phyloP scores from a whole-genome alignment of 169 alveolate species.

The Besnoitia besnoiti region DNA sequence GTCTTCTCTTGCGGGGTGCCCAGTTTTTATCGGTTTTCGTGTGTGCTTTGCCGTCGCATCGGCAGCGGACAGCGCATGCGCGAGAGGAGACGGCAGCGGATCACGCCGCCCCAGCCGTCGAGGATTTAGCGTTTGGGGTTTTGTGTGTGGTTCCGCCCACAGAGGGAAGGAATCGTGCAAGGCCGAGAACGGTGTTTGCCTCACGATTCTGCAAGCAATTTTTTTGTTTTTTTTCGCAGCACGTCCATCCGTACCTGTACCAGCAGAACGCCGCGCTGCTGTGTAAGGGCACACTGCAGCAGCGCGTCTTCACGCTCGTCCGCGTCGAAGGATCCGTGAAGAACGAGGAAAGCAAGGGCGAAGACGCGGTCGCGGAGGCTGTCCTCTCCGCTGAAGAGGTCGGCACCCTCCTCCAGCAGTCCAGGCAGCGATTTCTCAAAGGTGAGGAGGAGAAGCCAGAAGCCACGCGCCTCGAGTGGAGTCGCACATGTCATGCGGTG shows the following conservation, averaged over 20 bases:
- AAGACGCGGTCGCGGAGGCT: background rate
- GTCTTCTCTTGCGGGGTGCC: background rate
- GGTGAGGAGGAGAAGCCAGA: background rate
- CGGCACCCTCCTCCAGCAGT: background rate
- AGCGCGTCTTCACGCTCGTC: constrained; percentile 50
- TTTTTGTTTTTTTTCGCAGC: constrained; percentile 12
- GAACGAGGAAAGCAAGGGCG: background rate
- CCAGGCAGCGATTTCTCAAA: background rate
- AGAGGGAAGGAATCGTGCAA: too few relatives aligned
- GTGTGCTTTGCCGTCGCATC: background rate
- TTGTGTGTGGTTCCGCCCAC: too few relatives aligned
- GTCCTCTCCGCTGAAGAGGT: background rate
- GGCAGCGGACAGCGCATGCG: too few relatives aligned
- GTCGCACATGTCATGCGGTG: too few relatives aligned
- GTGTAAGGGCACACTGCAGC: constrained; percentile 51
- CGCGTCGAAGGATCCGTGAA: constrained; percentile 13
- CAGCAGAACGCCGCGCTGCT: constrained; percentile 55
- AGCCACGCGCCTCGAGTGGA: too few relatives aligned
- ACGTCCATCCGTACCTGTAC: constrained; percentile 45
- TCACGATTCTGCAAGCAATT: too few relatives aligned
- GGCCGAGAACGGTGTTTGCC: too few relatives aligned
- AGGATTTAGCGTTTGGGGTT: too few relatives aligned
- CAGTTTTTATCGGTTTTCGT: background rate
- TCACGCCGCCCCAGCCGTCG: too few relatives aligned
- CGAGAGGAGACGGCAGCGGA: too few relatives aligned